These are phyloP conservation scores for Hansfordia pulvinata DNA, from an alignment of 2,329 filamentous ascomycete genomes.

Conservation along the genomic window DNA sequence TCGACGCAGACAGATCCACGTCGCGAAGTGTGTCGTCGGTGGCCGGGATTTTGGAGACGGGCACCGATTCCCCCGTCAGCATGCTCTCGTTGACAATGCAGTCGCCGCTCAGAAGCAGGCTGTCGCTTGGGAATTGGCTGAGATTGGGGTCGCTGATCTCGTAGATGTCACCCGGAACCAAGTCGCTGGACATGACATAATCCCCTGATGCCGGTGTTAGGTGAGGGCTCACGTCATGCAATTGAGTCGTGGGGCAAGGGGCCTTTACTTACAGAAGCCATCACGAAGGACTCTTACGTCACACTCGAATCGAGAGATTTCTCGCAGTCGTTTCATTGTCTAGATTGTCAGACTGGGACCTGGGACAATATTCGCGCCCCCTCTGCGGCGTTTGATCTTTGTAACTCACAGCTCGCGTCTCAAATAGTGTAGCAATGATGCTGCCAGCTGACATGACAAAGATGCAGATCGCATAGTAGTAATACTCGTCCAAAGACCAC, in stretches of 20 bases:
- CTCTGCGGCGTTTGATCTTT: no score
- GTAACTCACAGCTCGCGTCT: conserved; percentile 62
- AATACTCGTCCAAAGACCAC: conserved; percentile 94
- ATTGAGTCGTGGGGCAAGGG: not conserved
- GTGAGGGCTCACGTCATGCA: conserved; percentile 1
- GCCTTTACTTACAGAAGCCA: conserved; percentile 61
- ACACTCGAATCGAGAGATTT: conserved; percentile 91
- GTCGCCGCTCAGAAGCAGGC: conserved; percentile 79
- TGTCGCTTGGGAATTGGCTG: conserved; percentile 81
- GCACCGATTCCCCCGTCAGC: conserved; percentile 94
- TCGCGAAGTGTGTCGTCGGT: conserved; percentile 64
- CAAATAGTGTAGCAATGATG: conserved; percentile 77
- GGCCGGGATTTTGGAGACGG: conserved; percentile 82
- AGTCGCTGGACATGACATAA: conserved; percentile 70
- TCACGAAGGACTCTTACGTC: conserved; percentile 87
- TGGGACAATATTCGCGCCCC: conserved; percentile 16
- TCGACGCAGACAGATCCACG: conserved; percentile 68
- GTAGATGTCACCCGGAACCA: conserved; percentile 92
- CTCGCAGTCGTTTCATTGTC: conserved; percentile 81
- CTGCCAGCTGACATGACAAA: conserved; percentile 90
- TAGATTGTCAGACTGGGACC: no score
- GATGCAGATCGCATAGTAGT: conserved; percentile 93
- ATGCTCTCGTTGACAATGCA: conserved; percentile 99
- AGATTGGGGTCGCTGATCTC: conserved; percentile 90
- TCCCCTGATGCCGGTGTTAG: conserved; percentile 43